Percentiles rank a stretch among this genome's conserved stretches.
Evolutionary conservation across 345 rosid genomes (phyloP).

Genomic region (Brassica juncea): DNA sequence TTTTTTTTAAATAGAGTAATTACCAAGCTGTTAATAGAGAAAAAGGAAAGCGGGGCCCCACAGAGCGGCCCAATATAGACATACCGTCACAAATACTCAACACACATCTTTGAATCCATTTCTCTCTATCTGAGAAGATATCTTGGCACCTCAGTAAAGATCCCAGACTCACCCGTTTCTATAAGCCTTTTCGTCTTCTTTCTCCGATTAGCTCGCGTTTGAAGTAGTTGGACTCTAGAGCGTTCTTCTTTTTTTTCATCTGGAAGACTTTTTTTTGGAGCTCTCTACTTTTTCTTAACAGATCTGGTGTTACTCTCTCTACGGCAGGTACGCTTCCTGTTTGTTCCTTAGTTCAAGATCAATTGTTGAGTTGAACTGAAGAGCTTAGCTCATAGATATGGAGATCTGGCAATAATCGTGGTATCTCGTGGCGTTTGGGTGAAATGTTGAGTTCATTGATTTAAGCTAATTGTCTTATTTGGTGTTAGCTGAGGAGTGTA

Average conservation of each 20-base stretch:
- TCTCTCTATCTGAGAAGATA: conserved; percentile 29
- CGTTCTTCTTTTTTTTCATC: not conserved
- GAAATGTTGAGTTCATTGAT: conserved; percentile 1
- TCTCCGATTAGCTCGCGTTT: conserved; percentile 34
- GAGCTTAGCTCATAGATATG: conserved; percentile 21
- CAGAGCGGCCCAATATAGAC: no score
- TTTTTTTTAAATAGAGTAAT: no score
- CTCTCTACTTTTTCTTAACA: not conserved
- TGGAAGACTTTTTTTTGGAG: conserved; percentile 4
- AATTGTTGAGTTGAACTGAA: not conserved
- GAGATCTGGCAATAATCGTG: conserved; percentile 25
- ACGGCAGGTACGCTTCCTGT: conserved; percentile 16
- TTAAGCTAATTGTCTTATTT: no score
- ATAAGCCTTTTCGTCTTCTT: conserved; percentile 21
- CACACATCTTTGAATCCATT: conserved; percentile 29
- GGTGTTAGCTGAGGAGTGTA: no score
- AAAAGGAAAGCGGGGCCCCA: no score
- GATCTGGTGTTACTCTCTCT: conserved; percentile 38
- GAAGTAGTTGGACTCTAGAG: conserved; percentile 5
- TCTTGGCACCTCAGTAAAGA: conserved; percentile 36
- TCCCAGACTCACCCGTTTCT: conserved; percentile 24
- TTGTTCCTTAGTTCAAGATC: not conserved
- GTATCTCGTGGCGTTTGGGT: not conserved
- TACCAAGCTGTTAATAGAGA: no score
- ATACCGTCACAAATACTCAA: conserved; percentile 11